These are phyloP conservation scores for Guyanaporus albipodus DNA, from an alignment of 768 basidiomycete genomes.

Conservation along the genomic window DNA sequence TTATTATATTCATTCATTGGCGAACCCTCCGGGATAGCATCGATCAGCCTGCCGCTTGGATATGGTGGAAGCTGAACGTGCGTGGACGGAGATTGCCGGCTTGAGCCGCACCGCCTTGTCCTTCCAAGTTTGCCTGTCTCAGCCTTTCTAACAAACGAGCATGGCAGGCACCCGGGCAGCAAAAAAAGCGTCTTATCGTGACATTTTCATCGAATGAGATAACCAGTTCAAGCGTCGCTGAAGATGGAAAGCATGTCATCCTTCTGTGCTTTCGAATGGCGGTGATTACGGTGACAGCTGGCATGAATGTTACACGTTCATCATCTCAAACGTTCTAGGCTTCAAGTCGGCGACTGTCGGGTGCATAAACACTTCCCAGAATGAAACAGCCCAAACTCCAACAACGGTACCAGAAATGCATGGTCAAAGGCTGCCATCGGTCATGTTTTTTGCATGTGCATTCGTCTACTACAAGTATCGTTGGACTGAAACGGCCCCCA, in stretches of 20 bases:
- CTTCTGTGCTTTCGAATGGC: not conserved
- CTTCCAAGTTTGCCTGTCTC: not conserved
- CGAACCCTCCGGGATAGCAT: slow-evolving; percentile 5
- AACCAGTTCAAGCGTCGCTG: no score
- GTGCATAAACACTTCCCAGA: not conserved
- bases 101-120: slow-evolving; percentile 1
- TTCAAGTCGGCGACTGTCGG: not conserved
- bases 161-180: no score
- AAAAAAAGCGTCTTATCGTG: not conserved
- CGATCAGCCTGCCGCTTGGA: slow-evolving; percentile 7
- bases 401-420: not conserved
- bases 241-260: no score
- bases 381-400: not conserved
- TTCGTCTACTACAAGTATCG: not conserved
- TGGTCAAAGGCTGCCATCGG: not conserved
- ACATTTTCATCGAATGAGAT: no score
- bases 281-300: slow-evolving; percentile 14
- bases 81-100: slow-evolving; percentile 16
- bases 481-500: no score
- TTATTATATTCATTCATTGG: slow-evolving; percentile 11
- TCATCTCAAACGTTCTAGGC: not conserved
- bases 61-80: slow-evolving; percentile 9
- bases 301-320: slow-evolving; percentile 6
- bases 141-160: no score
- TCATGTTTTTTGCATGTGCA: not conserved